These are phyloP conservation scores for Epichloe elymi DNA, from an alignment of 2,329 filamentous ascomycete species.

Conservation along the genomic window DNA sequence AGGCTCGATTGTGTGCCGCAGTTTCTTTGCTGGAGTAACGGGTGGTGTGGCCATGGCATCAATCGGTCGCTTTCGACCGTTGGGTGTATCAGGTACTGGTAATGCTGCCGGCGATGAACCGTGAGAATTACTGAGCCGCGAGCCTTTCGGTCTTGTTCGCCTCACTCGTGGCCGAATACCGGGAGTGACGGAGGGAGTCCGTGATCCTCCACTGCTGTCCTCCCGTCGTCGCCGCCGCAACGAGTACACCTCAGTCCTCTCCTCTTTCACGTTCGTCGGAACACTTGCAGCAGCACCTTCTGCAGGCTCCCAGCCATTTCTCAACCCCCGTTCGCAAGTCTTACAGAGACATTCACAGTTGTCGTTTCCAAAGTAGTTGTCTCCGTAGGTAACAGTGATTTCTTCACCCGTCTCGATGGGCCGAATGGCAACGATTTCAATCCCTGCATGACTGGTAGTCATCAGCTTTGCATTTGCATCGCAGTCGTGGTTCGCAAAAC, in stretches of 20 bases:
- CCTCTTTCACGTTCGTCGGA: conserved; percentile 41
- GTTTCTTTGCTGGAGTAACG: conserved; percentile 39
- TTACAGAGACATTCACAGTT: conserved; percentile 91
- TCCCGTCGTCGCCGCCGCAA: conserved; percentile 41
- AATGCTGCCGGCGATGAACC: conserved; percentile 20
- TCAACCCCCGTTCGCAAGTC: conserved; percentile 62
- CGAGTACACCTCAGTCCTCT: conserved; percentile 36
- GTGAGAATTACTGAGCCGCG: conserved; percentile 19
- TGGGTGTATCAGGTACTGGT: conserved; percentile 14
- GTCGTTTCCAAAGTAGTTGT: conserved; percentile 87
- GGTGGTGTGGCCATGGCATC: conserved; percentile 39
- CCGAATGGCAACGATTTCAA: conserved; percentile 75
- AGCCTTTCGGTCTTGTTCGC: conserved; percentile 24
- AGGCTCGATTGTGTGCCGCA: conserved; percentile 22
- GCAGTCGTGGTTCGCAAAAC: conserved; percentile 97
- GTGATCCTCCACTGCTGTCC: conserved; percentile 36
- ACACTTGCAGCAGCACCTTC: conserved; percentile 32
- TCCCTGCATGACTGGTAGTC: conserved; percentile 72
- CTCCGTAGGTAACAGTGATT: conserved; percentile 91
- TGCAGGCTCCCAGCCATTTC: conserved; percentile 69
- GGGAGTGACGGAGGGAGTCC: conserved; percentile 44
- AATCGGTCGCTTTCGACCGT: conserved; percentile 25
- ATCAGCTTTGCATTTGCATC: conserved; percentile 79
- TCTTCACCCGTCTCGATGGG: conserved; percentile 82
- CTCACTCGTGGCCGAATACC: conserved; percentile 38